A percentile compares a stretch with the other conserved stretches of the same genome.
Conservation (phyloP, 2,329 filamentous ascomycete species). For the Venturia carpophila region DNA sequence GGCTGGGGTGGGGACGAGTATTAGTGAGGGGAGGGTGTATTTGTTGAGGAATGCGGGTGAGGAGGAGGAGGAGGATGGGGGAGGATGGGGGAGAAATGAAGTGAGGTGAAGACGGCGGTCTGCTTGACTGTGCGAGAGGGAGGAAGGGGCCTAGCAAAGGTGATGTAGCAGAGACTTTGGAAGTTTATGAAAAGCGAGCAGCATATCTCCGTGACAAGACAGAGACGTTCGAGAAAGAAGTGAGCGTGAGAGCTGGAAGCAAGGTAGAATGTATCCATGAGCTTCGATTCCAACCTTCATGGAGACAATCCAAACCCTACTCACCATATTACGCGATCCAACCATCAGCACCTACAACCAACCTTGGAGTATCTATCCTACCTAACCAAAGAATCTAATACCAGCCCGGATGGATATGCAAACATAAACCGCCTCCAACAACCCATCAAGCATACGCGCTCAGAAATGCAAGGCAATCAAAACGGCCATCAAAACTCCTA, state of each 20-base stretch:
- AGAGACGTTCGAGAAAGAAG: no score
- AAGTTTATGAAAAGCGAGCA: no score
- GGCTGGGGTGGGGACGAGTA: background rate
- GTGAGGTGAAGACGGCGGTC: no score
- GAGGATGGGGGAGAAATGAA: no score
- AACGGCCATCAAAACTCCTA: conserved; percentile 1
- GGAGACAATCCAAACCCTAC: background rate
- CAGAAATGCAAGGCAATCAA: conserved; percentile 6
- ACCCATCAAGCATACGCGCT: background rate
- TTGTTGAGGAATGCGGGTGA: background rate
- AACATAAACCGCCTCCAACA: background rate
- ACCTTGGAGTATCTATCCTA: conserved; percentile 10
- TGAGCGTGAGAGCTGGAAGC: no score
- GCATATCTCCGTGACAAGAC: no score
- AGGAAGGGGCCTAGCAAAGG: no score
- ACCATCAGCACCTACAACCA: background rate
- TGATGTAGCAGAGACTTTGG: no score
- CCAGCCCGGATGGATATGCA: background rate
- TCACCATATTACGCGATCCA: background rate
- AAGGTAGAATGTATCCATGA: background rate
- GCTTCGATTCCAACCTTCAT: background rate
- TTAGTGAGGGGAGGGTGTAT: conserved; percentile 15
- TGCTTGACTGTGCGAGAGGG: no score
- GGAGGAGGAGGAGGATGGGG: background rate
- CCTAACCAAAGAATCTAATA: background rate